Conservation (phyloP, 2,329 filamentous ascomycete genomes). For the Plenodomus tracheiphilus region DNA sequence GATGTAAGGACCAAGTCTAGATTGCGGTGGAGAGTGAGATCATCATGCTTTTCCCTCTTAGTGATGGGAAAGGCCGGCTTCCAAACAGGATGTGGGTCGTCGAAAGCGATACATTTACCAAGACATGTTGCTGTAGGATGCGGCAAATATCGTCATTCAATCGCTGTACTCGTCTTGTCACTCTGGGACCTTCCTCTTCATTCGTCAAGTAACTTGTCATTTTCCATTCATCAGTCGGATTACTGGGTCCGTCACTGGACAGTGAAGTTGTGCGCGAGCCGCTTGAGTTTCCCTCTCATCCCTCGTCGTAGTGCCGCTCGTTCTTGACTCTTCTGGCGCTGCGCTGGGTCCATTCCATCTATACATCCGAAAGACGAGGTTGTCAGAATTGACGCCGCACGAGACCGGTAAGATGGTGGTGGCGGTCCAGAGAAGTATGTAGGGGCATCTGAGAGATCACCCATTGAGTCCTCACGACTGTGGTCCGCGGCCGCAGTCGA, state of each 20-base stretch:
- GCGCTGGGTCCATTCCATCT: constrained; percentile 35
- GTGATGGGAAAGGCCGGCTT: neutral
- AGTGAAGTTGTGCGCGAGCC: constrained; percentile 26
- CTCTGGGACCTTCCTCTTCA: neutral
- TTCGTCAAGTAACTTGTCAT: neutral
- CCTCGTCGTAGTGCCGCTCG: constrained; percentile 23
- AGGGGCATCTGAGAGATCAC: constrained; percentile 37
- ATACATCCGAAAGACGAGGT: constrained; percentile 43
- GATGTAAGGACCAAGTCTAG: neutral
- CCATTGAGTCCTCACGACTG: constrained; percentile 33
- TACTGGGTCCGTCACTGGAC: constrained; percentile 11
- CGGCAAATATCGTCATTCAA: neutral
- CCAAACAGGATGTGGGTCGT: neutral
- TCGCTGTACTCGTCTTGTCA: neutral
- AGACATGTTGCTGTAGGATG: neutral
- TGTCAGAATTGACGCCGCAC: constrained; percentile 31
- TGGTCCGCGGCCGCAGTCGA: constrained; percentile 18
- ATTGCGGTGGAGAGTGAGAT: too few species aligned
- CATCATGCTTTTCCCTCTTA: too few species aligned
- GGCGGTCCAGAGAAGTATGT: constrained; percentile 37
- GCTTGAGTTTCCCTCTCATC: constrained; percentile 34
- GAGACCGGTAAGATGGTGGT: constrained; percentile 41
- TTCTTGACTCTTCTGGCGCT: constrained; percentile 32
- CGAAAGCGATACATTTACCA: neutral
- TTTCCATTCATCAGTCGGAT: constrained; percentile 1